phyloP scores from a whole-genome alignment of 192 early-diverging fungal genomes.

The Coemansia sp. region DNA sequence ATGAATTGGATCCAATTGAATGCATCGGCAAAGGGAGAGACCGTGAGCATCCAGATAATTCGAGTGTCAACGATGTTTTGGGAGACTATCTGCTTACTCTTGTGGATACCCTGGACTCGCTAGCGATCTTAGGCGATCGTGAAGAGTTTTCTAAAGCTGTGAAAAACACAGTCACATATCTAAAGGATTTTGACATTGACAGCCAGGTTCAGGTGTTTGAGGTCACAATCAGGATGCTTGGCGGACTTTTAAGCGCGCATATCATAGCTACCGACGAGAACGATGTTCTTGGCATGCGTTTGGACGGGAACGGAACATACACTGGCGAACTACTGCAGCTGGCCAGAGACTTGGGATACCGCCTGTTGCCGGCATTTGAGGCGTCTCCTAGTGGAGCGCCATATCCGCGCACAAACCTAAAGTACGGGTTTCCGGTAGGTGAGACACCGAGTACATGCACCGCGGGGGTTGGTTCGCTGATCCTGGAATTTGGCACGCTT shows the following conservation, averaged over 20 bases:
- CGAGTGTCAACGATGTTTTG: conserved; percentile 84
- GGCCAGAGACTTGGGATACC: conserved; percentile 77
- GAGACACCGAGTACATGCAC: conserved; percentile 78
- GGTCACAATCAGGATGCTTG: conserved; percentile 87
- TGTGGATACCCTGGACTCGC: conserved; percentile 85
- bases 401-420: conserved; percentile 75
- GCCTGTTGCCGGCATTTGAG: conserved; percentile 87
- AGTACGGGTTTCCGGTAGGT: conserved; percentile 63
- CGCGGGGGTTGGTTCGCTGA: conserved; percentile 87
- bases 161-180: conserved; percentile 60
- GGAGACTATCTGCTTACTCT: conserved; percentile 94
- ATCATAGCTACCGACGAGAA: conserved; percentile 71
- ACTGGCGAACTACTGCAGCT: conserved; percentile 74
- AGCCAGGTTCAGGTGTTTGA: conserved; percentile 95
- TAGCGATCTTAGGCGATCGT: conserved; percentile 73
- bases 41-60: conserved; percentile 55
- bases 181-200: conserved; percentile 75
- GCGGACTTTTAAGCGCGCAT: conserved; percentile 87
- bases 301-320: conserved; percentile 57
- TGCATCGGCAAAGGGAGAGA: conserved; percentile 79
- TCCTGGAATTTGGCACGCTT: conserved; percentile 91
- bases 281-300: conserved; percentile 59
- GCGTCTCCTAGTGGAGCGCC: conserved; percentile 79
- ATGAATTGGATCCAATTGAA: conserved; percentile 86
- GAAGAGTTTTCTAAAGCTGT: conserved; percentile 68